Conservation (phyloP, 345 rosid genomes). For the Psidium friedrichsthalianum region DNA sequence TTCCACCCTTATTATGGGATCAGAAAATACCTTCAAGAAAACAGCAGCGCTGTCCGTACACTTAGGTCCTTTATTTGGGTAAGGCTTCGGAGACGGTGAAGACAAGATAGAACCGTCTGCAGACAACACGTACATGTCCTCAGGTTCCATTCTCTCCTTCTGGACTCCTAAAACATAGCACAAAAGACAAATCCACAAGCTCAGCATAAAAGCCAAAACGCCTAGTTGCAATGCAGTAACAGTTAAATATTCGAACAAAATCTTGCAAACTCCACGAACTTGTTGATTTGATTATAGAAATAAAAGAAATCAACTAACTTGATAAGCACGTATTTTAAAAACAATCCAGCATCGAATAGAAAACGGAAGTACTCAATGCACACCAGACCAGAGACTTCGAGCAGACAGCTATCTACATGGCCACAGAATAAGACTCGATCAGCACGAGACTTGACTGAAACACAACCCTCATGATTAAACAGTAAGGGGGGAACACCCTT, state of each 20-base stretch:
- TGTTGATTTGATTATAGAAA: not conserved
- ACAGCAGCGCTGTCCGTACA: conserved; percentile 88
- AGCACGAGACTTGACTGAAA: not conserved
- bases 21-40: conserved; percentile 59
- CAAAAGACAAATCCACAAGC: not conserved
- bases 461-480: not conserved
- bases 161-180: conserved; percentile 55
- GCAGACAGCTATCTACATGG: not conserved
- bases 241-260: not conserved
- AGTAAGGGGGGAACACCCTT: not conserved
- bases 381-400: not conserved
- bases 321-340: not conserved
- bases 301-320: not conserved
- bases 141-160: conserved; percentile 97
- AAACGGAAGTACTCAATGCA: not conserved
- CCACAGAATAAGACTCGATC: not conserved
- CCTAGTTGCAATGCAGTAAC: not conserved
- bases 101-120: conserved; percentile 53
- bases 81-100: conserved; percentile 73
- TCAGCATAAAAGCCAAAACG: not conserved
- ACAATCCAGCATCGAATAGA: not conserved
- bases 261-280: not conserved
- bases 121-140: conserved; percentile 77
- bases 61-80: conserved; percentile 81
- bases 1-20: not conserved